phyloP scores from a whole-genome alignment of 179 eudicot genomes.

The Actinidia polygama region DNA sequence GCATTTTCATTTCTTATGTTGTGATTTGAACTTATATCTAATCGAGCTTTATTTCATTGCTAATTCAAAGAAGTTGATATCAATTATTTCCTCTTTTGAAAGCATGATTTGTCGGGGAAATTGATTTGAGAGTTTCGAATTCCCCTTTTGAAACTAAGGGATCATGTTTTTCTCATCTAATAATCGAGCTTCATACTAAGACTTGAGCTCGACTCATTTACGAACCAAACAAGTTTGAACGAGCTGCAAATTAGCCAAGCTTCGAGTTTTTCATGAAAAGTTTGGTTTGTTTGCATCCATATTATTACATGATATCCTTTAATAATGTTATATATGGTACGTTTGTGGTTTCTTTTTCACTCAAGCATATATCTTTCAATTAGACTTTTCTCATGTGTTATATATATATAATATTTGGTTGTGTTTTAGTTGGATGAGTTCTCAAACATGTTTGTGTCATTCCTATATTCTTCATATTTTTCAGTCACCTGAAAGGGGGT shows the following conservation, averaged over 20 bases:
- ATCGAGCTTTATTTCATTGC: neutral
- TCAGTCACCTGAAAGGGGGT: conserved; percentile 89
- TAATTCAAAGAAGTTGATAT: neutral
- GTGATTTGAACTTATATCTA: neutral
- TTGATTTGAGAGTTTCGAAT: neutral
- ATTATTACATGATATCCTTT: neutral
- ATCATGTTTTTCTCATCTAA: too few relatives aligned
- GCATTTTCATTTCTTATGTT: neutral
- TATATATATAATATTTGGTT: neutral
- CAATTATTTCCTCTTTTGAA: neutral
- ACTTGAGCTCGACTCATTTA: neutral
- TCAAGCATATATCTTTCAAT: neutral
- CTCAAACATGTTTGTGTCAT: conserved; percentile 1
- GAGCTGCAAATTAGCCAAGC: neutral
- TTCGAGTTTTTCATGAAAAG: neutral
- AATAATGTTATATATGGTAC: neutral
- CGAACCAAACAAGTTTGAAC: neutral
- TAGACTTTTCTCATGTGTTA: neutral
- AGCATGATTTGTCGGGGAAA: neutral
- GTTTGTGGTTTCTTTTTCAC: neutral
- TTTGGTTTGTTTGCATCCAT: neutral
- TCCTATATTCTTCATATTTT: conserved; percentile 57
- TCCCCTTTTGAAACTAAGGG: too few relatives aligned
- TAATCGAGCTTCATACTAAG: neutral
- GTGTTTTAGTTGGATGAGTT: neutral